A percentile compares a stretch with the other conserved stretches of the same genome.
phyloP scores from a whole-genome alignment of 805 yeast genomes.

The Teunomyces panamensis region DNA sequence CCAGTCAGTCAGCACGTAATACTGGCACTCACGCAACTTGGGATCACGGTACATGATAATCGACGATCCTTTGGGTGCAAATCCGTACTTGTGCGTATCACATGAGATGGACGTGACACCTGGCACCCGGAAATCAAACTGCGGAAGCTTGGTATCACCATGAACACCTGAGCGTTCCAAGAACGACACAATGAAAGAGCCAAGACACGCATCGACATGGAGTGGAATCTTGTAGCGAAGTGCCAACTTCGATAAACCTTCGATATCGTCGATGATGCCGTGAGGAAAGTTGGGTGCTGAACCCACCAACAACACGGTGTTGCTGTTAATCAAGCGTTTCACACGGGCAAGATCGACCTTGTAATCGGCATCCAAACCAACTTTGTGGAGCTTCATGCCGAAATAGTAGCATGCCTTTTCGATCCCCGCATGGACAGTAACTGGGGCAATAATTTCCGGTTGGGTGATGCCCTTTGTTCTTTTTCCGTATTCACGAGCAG shows the following conservation, averaged over 20 bases:
- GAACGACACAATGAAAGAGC: conserved; percentile 86
- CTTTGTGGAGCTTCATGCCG: conserved; percentile 79
- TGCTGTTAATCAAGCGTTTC: conserved; percentile 61
- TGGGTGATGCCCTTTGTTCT: conserved; percentile 51
- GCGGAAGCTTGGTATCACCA: conserved; percentile 46
- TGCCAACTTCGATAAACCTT: conserved; percentile 63
- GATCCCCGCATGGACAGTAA: conserved; percentile 90
- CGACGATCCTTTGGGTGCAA: conserved; percentile 96
- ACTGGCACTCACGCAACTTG: conserved; percentile 73
- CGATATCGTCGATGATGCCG: conserved; percentile 91
- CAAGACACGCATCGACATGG: conserved; percentile 95
- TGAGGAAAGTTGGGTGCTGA: conserved; percentile 98
- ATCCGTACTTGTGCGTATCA: conserved; percentile 98
- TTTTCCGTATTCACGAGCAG: conserved; percentile 79
- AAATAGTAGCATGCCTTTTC: conserved; percentile 92
- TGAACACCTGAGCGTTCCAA: conserved; percentile 54
- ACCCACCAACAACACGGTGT: conserved; percentile 83
- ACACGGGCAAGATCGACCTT: conserved; percentile 67
- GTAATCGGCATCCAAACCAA: conserved; percentile 64
- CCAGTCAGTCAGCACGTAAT: conserved; percentile 83
- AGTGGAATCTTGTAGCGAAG: conserved; percentile 70
- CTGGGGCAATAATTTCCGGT: conserved; percentile 90
- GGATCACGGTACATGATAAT: conserved; percentile 81
- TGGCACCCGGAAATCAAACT: conserved; percentile 81
- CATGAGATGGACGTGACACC: conserved; percentile 98